Evolutionary conservation across 345 rosid genomes (phyloP).

Genomic region (Brassica rapa): DNA sequence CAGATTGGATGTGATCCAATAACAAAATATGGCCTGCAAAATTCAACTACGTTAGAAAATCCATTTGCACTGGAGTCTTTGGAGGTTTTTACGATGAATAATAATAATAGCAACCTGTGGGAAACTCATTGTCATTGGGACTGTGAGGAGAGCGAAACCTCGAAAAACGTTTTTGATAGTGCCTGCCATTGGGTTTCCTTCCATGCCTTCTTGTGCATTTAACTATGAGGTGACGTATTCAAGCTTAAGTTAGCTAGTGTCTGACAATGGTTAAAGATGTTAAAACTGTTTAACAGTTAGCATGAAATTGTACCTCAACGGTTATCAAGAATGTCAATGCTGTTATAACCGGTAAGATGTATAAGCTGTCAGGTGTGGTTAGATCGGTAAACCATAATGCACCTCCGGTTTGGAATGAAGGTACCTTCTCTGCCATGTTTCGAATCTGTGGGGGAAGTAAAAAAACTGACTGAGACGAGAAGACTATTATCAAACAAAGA

Average conservation of each 20-base stretch:
- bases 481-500: conserved; percentile 21
- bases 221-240: conserved; percentile 37
- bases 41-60: conserved; percentile 10
- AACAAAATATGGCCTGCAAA: conserved; percentile 87
- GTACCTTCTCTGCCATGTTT: conserved; percentile 88
- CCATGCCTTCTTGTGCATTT: conserved; percentile 91
- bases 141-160: conserved; percentile 60
- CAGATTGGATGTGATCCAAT: conserved; percentile 84
- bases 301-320: conserved; percentile 67
- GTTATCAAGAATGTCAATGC: conserved; percentile 65
- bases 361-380: conserved; percentile 67
- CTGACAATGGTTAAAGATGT: not conserved
- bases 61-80: not conserved
- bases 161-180: conserved; percentile 63
- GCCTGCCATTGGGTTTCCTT: conserved; percentile 64
- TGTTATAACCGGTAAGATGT: conserved; percentile 69
- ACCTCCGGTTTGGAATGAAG: conserved; percentile 84
- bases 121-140: conserved; percentile 75
- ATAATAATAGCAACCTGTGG: conserved; percentile 55
- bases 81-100: not conserved
- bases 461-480: not conserved
- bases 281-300: conserved; percentile 1
- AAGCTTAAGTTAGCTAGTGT: not conserved
- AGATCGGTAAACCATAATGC: conserved; percentile 83
- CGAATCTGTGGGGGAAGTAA: conserved; percentile 51